Conservation (phyloP, 2,329 filamentous ascomycete species). For the Penicillium hordei region DNA sequence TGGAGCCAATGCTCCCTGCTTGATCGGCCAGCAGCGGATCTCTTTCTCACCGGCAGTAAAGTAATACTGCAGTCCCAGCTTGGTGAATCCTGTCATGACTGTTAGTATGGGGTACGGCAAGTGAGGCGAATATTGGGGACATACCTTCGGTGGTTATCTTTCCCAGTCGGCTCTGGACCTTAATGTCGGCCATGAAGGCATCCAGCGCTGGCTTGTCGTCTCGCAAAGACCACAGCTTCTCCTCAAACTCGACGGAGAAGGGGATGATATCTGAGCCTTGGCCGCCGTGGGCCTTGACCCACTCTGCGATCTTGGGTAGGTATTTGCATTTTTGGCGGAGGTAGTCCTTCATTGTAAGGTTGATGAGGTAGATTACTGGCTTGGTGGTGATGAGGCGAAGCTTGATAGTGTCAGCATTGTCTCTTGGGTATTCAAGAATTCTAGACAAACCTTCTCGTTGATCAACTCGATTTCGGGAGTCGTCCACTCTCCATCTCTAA, state of each 20-base stretch:
- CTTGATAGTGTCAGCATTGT: neutral
- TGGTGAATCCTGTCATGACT: conserved; percentile 3
- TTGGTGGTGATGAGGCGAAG: conserved; percentile 8
- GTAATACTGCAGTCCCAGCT: conserved; percentile 7
- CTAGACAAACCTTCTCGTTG: conserved; percentile 6
- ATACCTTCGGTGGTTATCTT: conserved; percentile 2
- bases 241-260: conserved; percentile 10
- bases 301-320: conserved; percentile 8
- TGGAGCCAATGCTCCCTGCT: neutral
- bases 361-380: conserved; percentile 8
- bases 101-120: neutral
- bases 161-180: neutral
- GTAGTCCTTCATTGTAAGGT: conserved; percentile 10
- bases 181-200: conserved; percentile 1
- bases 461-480: conserved; percentile 7
- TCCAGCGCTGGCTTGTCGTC: conserved; percentile 3
- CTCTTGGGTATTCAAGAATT: no score
- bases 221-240: conserved; percentile 5
- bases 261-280: conserved; percentile 3
- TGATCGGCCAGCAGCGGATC: conserved; percentile 9
- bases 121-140: neutral
- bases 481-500: conserved; percentile 9
- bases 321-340: conserved; percentile 8
- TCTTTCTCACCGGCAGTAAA: conserved; percentile 10
- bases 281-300: conserved; percentile 7